phyloP scores from a whole-genome alignment of 306 rosid species.

The Sesbania bispinosa region DNA sequence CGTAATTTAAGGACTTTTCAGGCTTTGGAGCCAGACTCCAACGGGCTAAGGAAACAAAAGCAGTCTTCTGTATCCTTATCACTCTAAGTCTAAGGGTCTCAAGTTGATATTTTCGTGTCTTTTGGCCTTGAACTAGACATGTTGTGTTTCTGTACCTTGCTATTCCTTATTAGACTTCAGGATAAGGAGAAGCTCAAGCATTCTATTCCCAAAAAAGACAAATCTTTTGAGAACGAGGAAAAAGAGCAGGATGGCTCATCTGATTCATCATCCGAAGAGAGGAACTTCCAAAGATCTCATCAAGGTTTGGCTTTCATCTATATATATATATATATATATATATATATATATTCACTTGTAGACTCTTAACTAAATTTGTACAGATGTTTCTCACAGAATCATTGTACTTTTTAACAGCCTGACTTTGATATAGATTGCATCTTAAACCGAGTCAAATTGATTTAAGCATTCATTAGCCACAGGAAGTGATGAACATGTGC shows the following conservation, averaged over 20 bases:
- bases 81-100: conserved; percentile 18
- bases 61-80: conserved; percentile 68
- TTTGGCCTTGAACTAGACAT: conserved; percentile 22
- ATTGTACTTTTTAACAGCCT: neutral
- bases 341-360: conserved; percentile 16
- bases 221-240: conserved; percentile 33
- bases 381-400: neutral
- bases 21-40: conserved; percentile 37
- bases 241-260: conserved; percentile 41
- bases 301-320: conserved; percentile 46
- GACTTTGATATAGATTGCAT: neutral
- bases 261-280: conserved; percentile 59
- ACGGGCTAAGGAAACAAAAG: conserved; percentile 30
- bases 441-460: neutral
- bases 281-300: conserved; percentile 32
- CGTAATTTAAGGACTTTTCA: conserved; percentile 41
- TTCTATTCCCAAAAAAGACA: conserved; percentile 37
- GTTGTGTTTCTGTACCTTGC: conserved; percentile 32
- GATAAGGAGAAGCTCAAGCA: conserved; percentile 35
- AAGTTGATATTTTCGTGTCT: conserved; percentile 19
- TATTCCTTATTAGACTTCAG: conserved; percentile 68
- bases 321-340: no score
- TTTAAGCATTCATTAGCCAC: conserved; percentile 2
- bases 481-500: conserved; percentile 12
- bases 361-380: conserved; percentile 21